phyloP scores from a whole-genome alignment of 2,329 filamentous ascomycete genomes.

The Aspergillus hiratsukae region DNA sequence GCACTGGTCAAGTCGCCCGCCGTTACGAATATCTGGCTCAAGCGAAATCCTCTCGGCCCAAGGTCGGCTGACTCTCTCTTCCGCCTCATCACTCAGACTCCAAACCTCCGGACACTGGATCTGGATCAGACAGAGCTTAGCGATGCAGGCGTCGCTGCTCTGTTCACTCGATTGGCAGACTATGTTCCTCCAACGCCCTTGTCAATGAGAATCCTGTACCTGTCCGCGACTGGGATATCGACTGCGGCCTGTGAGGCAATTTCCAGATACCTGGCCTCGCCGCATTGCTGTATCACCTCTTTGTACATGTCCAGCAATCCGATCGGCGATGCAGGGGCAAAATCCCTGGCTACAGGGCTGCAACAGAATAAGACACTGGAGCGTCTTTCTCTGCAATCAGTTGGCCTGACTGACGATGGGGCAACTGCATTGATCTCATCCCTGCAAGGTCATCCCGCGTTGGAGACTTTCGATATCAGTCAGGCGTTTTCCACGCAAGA shows the following conservation, averaged over 20 bases:
- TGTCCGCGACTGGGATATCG: not conserved
- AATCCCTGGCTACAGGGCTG: not conserved
- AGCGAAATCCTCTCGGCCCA: not conserved
- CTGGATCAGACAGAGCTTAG: not conserved
- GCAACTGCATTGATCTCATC: not conserved
- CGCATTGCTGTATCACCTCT: not conserved
- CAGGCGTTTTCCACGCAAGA: not conserved
- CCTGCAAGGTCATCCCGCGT: not conserved
- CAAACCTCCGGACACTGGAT: not conserved
- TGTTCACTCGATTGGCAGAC: not conserved
- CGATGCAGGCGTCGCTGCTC: not conserved
- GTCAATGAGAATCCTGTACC: not conserved
- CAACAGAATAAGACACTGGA: not conserved
- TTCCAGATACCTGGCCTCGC: not conserved
- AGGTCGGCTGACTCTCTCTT: not conserved
- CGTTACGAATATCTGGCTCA: not conserved
- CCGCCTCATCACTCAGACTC: not conserved
- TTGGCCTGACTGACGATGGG: not conserved
- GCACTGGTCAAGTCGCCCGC: not conserved
- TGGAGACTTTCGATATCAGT: not conserved
- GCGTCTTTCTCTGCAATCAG: not conserved
- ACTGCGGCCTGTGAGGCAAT: not conserved
- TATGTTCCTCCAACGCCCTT: not conserved
- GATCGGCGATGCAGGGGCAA: not conserved
- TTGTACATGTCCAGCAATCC: not conserved